Base-by-base conservation (phyloP, 768 basidiomycete genomes). In the Gelatoporia subvermispora region DNA sequence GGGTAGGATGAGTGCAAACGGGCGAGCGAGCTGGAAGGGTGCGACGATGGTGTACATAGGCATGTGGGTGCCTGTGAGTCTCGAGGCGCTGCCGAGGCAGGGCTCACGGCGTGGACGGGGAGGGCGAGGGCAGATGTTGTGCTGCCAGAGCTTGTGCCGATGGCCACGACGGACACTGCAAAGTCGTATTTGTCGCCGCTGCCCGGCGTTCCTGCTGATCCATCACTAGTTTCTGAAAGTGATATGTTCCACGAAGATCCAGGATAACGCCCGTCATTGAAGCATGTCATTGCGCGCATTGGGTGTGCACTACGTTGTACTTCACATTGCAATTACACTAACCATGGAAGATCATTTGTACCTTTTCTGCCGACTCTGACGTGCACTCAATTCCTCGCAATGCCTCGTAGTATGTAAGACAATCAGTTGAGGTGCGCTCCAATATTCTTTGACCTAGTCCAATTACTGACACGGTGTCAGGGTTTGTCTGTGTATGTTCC, bases 261-360 rank as follows among this genome's bases (percentile, higher is more conserved):
- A 31, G 28, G 13, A 16, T 7, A 38, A 38, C 7, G 8, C 0
- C 46, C 45, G 18, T 31, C 35, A n/a, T 43, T 50, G 1, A 13
- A 31, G 28, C 28, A 31, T 31, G 28, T 93, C 21, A 69, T 98
- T 42, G 96, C 96, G 1, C 84, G 96, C 3, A 79, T 93, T 46
- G 96, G 96, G 61, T 85, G 17, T 97, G 95, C 63, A 93, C 94
- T 1, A 88, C 83, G 0, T 71, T 97, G 13, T 99, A 99, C 66
- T 71, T 99, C 31, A 97, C 95, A 3, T 90, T 87, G 3, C 81
- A 96, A 50, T 68, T 99, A 59, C 96, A 96, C 18, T 96, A 99
- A 66, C 96, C 98, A 53, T 98, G 96, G 96, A 95, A 94, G 68
- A 97, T 97, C 61, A 94, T 96, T 65, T 64, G 92, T 82, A 13